A percentile compares a stretch with the other conserved stretches of the same genome.
Evolutionary conservation across 1,139 yeast species (phyloP).

Genomic region (Blastobotrys arbuscula): DNA sequence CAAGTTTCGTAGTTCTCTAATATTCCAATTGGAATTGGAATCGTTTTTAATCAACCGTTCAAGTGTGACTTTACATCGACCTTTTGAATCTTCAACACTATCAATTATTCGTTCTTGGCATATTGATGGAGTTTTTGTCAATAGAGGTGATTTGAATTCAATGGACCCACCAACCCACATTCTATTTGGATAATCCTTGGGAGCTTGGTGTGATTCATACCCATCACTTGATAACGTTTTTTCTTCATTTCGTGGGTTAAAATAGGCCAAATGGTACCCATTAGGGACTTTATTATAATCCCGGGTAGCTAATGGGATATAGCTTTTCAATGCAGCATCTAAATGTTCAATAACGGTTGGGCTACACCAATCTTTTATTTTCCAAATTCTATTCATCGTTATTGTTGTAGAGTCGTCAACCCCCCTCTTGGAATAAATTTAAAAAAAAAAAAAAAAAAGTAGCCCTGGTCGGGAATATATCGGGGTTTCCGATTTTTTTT

Average conservation of each 20-base stretch:
- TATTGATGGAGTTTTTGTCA: constrained; percentile 32
- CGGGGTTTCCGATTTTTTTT: too few species aligned
- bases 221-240: constrained; percentile 60
- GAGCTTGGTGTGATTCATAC: constrained; percentile 77
- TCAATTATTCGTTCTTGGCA: constrained; percentile 26
- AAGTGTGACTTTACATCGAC: constrained; percentile 8
- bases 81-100: constrained; percentile 13
- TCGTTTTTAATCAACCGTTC: background rate
- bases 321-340: constrained; percentile 24
- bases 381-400: constrained; percentile 17
- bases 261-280: constrained; percentile 66
- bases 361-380: constrained; percentile 21
- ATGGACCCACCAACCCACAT: constrained; percentile 80
- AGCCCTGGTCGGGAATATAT: background rate
- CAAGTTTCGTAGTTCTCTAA: constrained; percentile 30
- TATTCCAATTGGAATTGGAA: constrained; percentile 23
- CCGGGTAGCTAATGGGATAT: constrained; percentile 17
- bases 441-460: background rate
- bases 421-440: too few species aligned
- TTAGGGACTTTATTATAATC: constrained; percentile 30
- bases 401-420: background rate
- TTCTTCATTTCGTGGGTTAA: constrained; percentile 52
- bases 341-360: constrained; percentile 21
- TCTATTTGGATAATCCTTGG: constrained; percentile 52
- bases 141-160: constrained; percentile 38